Evolutionary conservation across 1,284 basidiomycete species (phyloP).

Genomic region (Vanrija pseudolonga): DNA sequence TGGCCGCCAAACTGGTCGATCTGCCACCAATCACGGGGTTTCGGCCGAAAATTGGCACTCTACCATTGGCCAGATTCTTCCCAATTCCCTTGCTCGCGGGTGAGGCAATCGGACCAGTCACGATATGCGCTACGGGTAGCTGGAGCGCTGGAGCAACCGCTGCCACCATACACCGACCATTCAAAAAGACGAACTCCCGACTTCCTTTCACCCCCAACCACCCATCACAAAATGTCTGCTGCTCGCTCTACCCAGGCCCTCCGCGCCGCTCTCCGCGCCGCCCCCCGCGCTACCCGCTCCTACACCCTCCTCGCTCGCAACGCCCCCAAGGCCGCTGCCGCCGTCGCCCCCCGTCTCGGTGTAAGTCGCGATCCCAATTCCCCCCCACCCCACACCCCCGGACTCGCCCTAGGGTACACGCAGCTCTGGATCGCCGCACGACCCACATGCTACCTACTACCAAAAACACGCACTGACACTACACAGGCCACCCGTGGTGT

Average conservation of each 20-base stretch:
- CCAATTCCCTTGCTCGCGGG: background rate
- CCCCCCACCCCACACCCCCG: background rate
- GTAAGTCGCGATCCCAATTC: constrained; percentile 19
- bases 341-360: constrained; percentile 44
- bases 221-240: constrained; percentile 38
- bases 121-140: too few species aligned
- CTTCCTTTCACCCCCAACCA: background rate
- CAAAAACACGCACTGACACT: background rate
- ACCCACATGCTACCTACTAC: background rate
- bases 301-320: constrained; percentile 68
- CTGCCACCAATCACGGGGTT: too few species aligned
- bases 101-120: background rate
- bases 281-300: constrained; percentile 53
- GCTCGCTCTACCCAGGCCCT: constrained; percentile 42
- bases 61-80: too few species aligned
- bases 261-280: constrained; percentile 51
- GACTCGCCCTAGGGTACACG: background rate
- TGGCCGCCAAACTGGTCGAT: too few species aligned
- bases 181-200: background rate
- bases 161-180: too few species aligned
- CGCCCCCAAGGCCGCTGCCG: constrained; percentile 44
- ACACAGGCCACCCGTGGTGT: constrained; percentile 63
- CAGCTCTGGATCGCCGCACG: background rate
- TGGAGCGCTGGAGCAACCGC: too few species aligned
- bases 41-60: too few species aligned